Evolutionary conservation across 768 basidiomycete genomes (phyloP).

Genomic region (Coprinellus micaceus): DNA sequence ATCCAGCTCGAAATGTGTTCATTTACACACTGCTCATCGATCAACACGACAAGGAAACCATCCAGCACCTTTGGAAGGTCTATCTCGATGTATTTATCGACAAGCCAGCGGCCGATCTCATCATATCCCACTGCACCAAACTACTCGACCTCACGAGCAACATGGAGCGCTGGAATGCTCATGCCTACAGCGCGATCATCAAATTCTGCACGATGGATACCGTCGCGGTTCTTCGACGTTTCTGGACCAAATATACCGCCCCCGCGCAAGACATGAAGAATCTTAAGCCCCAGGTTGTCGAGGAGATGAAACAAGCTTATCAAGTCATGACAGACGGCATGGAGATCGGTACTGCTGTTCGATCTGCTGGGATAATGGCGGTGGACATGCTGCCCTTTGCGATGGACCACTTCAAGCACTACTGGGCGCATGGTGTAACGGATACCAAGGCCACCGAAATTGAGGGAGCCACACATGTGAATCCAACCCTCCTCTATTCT

Average conservation of each 20-base stretch:
- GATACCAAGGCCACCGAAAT: conserved; percentile 15
- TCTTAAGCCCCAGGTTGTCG: conserved; percentile 16
- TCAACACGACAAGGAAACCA: conserved; percentile 9
- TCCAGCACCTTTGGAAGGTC: conserved; percentile 36
- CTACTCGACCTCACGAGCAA: conserved; percentile 31
- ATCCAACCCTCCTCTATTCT: conserved; percentile 46
- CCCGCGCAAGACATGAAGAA: conserved; percentile 5
- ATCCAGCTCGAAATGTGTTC: conserved; percentile 45
- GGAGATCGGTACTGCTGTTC: not conserved
- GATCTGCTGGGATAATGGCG: not conserved
- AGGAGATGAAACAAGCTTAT: not conserved
- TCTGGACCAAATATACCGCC: conserved; percentile 36
- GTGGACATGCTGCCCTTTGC: not conserved
- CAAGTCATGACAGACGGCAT: not conserved
- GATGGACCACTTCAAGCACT: conserved; percentile 24
- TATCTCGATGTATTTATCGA: conserved; percentile 50
- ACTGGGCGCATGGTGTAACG: conserved; percentile 42
- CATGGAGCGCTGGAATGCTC: conserved; percentile 35
- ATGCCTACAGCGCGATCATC: conserved; percentile 35
- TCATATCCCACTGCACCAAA: conserved; percentile 37
- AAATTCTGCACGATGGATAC: conserved; percentile 37
- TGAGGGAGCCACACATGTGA: conserved; percentile 28
- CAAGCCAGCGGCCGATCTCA: conserved; percentile 24
- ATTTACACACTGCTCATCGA: conserved; percentile 43
- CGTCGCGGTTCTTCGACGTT: conserved; percentile 33